phyloP scores from a whole-genome alignment of 1,284 basidiomycete species.

The Mycena sp. region DNA sequence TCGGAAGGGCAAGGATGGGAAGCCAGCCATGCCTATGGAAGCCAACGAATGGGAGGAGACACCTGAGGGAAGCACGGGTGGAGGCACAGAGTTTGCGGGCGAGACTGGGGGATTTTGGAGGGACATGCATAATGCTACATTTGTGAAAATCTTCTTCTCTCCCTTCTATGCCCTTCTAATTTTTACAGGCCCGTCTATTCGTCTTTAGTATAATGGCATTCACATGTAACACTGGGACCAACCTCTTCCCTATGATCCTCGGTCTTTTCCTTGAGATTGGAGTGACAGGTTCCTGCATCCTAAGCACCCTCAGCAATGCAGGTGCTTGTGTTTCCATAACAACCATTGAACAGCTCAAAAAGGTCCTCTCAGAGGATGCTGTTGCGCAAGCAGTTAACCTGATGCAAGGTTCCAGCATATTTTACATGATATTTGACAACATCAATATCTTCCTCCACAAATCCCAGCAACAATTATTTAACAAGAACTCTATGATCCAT shows the following conservation, averaged over 20 bases:
- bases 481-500: constrained; percentile 32
- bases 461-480: constrained; percentile 36
- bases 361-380: constrained; percentile 35
- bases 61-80: background rate
- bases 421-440: constrained; percentile 36
- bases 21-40: background rate
- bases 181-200: constrained; percentile 17
- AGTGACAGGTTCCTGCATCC: background rate
- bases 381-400: constrained; percentile 28
- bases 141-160: background rate
- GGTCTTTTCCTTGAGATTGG: background rate
- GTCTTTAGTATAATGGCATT: constrained; percentile 18
- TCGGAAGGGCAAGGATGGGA: background rate
- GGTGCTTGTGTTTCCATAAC: constrained; percentile 34
- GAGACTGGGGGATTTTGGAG: background rate
- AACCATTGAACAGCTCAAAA: constrained; percentile 38
- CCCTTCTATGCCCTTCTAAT: background rate
- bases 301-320: constrained; percentile 32
- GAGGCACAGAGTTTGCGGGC: background rate
- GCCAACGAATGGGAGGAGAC: background rate
- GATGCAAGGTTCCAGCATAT: constrained; percentile 26
- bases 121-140: background rate
- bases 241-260: background rate
- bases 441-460: constrained; percentile 41
- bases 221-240: background rate